Conservation (phyloP, 805 yeast species). For the Metschnikowia picachoensis region DNA sequence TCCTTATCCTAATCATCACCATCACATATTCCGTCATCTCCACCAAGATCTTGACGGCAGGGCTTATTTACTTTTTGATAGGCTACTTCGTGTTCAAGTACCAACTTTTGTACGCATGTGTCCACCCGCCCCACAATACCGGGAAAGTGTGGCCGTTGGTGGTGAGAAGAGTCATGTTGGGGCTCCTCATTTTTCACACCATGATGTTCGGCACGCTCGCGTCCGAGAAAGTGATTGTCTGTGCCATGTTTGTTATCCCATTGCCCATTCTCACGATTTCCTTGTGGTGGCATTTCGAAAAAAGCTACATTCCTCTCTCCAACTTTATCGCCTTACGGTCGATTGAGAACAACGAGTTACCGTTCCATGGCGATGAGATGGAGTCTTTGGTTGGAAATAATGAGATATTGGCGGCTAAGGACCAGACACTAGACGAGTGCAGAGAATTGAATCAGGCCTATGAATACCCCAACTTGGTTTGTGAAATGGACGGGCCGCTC, state of each 20-base stretch:
- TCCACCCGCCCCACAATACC: slow-evolving; percentile 94
- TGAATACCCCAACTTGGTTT: slow-evolving; percentile 69
- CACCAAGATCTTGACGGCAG: slow-evolving; percentile 80
- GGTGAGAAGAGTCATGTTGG: slow-evolving; percentile 75
- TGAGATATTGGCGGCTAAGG: slow-evolving; percentile 14
- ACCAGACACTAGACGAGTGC: slow-evolving; percentile 69
- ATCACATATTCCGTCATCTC: slow-evolving; percentile 86
- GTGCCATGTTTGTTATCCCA: slow-evolving; percentile 72
- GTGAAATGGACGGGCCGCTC: slow-evolving; percentile 81
- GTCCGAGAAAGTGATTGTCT: slow-evolving; percentile 70
- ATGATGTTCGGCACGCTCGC: slow-evolving; percentile 92
- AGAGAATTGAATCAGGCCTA: slow-evolving; percentile 70
- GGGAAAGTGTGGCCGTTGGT: slow-evolving; percentile 95
- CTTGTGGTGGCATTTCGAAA: slow-evolving; percentile 76
- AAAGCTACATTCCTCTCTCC: slow-evolving; percentile 74
- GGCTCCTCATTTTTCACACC: slow-evolving; percentile 77
- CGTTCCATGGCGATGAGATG: slow-evolving; percentile 20
- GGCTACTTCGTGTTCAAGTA: slow-evolving; percentile 91
- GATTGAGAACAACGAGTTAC: slow-evolving; percentile 46
- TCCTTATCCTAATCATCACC: slow-evolving; percentile 78
- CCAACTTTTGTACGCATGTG: slow-evolving; percentile 83
- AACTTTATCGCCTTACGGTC: slow-evolving; percentile 86
- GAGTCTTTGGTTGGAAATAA: slow-evolving; percentile 15
- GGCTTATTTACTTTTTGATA: slow-evolving; percentile 74
- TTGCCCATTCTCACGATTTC: slow-evolving; percentile 66